A percentile compares a stretch with the other conserved stretches of the same genome.
These are phyloP conservation scores for Fusarium nodosum DNA, from an alignment of 2,329 filamentous ascomycete genomes.

Conservation along the genomic window DNA sequence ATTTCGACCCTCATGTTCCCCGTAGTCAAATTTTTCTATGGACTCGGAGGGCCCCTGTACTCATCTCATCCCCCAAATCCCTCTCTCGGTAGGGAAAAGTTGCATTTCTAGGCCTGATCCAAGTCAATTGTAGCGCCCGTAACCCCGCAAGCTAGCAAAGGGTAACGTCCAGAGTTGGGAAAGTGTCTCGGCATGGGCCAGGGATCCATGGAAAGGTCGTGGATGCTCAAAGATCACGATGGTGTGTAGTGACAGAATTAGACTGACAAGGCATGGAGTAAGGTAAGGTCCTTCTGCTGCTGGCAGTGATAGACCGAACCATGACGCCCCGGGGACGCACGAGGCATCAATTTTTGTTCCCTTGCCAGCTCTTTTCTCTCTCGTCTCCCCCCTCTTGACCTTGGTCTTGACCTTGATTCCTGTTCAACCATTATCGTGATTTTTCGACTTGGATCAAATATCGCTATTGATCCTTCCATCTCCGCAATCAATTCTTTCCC, in stretches of 20 bases:
- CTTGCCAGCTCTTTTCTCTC: conserved; percentile 37
- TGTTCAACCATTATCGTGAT: conserved; percentile 25
- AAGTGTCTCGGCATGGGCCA: conserved; percentile 42
- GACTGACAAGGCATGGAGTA: conserved; percentile 18
- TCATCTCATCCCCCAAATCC: conserved; percentile 19
- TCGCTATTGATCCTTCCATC: conserved; percentile 27
- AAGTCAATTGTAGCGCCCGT: conserved; percentile 30
- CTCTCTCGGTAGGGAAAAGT: conserved; percentile 13
- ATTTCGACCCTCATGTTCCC: not conserved
- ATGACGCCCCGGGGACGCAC: conserved; percentile 48
- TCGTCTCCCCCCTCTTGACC: conserved; percentile 27
- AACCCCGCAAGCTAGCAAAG: conserved; percentile 48
- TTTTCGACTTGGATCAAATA: conserved; percentile 21
- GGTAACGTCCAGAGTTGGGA: conserved; percentile 40
- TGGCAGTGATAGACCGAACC: conserved; percentile 46
- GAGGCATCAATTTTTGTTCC: conserved; percentile 45
- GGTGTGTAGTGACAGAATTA: conserved; percentile 46
- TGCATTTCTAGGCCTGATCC: not conserved
- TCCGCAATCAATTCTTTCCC: conserved; percentile 33
- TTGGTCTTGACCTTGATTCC: conserved; percentile 17
- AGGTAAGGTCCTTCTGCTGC: conserved; percentile 39
- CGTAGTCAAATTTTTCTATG: not conserved
- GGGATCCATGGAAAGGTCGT: conserved; percentile 46
- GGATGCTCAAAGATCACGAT: conserved; percentile 49
- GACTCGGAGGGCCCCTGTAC: conserved; percentile 24